Evolutionary conservation across 2,329 filamentous ascomycete species (phyloP).

Genomic region (Tolypocladium tundrense): DNA sequence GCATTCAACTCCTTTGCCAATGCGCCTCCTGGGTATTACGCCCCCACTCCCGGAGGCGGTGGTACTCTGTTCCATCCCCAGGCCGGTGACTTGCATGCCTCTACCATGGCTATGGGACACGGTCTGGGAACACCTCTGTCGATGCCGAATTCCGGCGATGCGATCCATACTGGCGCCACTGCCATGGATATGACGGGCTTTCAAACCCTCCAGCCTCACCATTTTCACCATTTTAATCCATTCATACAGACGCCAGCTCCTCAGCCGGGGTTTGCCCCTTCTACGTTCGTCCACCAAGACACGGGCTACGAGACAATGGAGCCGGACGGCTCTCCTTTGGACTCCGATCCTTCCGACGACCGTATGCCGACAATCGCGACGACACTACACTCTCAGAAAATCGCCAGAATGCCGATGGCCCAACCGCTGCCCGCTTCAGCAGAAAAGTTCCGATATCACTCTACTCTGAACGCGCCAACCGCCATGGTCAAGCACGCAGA

Average conservation of each 20-base stretch:
- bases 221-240: slow-evolving; percentile 58
- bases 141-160: slow-evolving; percentile 58
- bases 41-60: slow-evolving; percentile 72
- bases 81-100: slow-evolving; percentile 80
- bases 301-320: slow-evolving; percentile 73
- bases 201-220: slow-evolving; percentile 49
- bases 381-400: slow-evolving; percentile 44
- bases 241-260: slow-evolving; percentile 54
- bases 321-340: slow-evolving; percentile 60
- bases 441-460: slow-evolving; percentile 80
- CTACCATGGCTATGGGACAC: slow-evolving; percentile 62
- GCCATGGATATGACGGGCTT: slow-evolving; percentile 60
- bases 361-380: slow-evolving; percentile 47
- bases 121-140: slow-evolving; percentile 75
- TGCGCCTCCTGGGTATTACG: slow-evolving; percentile 76
- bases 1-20: slow-evolving; percentile 71
- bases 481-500: slow-evolving; percentile 88
- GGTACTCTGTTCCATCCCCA: slow-evolving; percentile 75
- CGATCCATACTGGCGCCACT: slow-evolving; percentile 47
- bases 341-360: slow-evolving; percentile 39
- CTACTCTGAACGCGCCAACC: slow-evolving; percentile 84
- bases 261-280: slow-evolving; percentile 59
- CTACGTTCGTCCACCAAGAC: slow-evolving; percentile 71
- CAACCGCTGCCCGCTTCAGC: slow-evolving; percentile 40
- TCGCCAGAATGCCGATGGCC: slow-evolving; percentile 33